These are phyloP conservation scores for Monosporozyma yasuniensis DNA, from an alignment of 805 yeast genomes.

Conservation along the genomic window DNA sequence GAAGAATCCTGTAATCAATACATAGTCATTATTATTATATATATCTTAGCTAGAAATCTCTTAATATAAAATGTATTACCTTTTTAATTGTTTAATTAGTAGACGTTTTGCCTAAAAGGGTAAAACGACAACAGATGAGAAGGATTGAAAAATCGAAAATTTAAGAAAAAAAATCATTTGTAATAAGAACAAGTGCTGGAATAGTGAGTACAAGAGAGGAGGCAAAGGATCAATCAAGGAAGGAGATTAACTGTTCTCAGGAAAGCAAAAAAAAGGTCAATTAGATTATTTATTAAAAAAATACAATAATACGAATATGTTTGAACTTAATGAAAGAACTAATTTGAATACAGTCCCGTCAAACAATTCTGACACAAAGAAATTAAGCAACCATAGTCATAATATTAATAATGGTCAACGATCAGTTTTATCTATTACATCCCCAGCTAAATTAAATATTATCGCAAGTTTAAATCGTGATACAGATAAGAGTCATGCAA, in stretches of 20 bases:
- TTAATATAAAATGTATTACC: neutral
- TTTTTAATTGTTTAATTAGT: neutral
- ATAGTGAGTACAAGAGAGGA: neutral
- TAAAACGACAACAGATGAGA: conserved; percentile 12
- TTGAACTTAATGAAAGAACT: conserved; percentile 5
- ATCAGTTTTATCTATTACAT: conserved; percentile 34
- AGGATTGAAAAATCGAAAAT: neutral
- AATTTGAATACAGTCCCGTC: conserved; percentile 6
- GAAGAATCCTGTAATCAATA: conserved; percentile 13
- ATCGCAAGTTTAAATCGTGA: conserved; percentile 19
- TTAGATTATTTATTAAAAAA: neutral
- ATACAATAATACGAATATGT: conserved; percentile 1
- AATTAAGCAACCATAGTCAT: neutral
- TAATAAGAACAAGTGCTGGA: neutral
- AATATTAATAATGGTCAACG: conserved; percentile 18
- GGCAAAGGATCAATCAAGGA: no score
- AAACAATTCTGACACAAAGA: neutral
- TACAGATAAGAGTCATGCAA: conserved; percentile 15
- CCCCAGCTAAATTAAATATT: conserved; percentile 41
- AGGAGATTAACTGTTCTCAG: no score
- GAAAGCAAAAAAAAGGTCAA: no score
- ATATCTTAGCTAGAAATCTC: neutral
- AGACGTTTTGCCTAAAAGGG: conserved; percentile 10
- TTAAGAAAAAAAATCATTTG: neutral
- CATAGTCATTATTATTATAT: neutral